These are phyloP conservation scores for Podaxis sp. DNA, from an alignment of 768 basidiomycete genomes.

Conservation along the genomic window DNA sequence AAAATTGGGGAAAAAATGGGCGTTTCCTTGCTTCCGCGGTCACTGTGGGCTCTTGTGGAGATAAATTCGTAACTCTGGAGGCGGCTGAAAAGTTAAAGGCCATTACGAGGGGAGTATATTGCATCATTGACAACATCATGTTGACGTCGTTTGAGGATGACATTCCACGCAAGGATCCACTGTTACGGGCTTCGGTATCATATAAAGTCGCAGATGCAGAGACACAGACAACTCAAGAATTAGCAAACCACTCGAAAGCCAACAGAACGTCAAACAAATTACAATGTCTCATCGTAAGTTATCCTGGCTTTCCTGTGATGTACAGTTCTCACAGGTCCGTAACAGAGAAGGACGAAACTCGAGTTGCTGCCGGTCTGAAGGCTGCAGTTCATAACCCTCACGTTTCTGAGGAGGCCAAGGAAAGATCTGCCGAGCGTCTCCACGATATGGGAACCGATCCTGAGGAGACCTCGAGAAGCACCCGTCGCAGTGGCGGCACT, in stretches of 20 bases:
- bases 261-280: not conserved
- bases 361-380: constrained; percentile 50
- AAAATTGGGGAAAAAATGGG: too few species aligned
- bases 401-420: constrained; percentile 55
- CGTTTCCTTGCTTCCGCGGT: too few species aligned
- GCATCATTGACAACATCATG: not conserved
- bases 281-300: not conserved
- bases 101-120: not conserved
- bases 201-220: not conserved
- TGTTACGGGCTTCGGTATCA: not conserved
- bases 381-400: constrained; percentile 59
- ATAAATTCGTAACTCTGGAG: not conserved
- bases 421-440: constrained; percentile 46
- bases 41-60: not conserved
- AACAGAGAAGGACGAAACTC: constrained; percentile 19
- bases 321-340: too few species aligned
- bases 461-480: not conserved
- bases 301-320: not conserved
- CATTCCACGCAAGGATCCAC: not conserved
- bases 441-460: constrained; percentile 29
- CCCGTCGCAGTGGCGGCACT: not conserved
- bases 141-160: not conserved
- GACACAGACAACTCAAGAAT: not conserved
- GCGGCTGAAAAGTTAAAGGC: not conserved
- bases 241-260: not conserved